Conservation (phyloP, 1,284 basidiomycete species). For the Cutaneotrichosporon daszewskae region DNA sequence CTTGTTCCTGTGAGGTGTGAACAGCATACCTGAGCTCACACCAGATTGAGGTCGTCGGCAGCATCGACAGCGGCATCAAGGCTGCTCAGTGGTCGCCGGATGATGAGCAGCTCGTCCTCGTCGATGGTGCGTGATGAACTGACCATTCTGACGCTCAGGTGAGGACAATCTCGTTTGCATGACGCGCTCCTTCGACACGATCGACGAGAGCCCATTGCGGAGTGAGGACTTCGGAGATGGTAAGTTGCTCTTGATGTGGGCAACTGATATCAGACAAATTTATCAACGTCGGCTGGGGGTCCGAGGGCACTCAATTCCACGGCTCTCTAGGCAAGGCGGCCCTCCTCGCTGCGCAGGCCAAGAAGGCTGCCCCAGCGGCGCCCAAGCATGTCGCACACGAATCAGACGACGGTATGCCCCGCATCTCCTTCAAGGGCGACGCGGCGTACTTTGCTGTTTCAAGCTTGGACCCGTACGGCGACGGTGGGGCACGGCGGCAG, state of each 20-base stretch:
- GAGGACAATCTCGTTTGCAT: conserved; percentile 79
- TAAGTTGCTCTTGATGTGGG: conserved; percentile 28
- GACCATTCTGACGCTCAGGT: conserved; percentile 49
- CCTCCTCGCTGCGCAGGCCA: conserved; percentile 49
- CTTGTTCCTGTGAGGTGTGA: conserved; percentile 24
- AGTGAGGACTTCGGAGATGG: conserved; percentile 80
- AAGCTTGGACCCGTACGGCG: conserved; percentile 52
- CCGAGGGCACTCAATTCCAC: conserved; percentile 95
- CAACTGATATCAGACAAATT: conserved; percentile 61
- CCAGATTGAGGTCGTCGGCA: conserved; percentile 70
- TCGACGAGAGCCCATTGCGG: conserved; percentile 70
- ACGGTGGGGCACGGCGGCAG: conserved; percentile 51
- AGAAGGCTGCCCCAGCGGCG: conserved; percentile 52
- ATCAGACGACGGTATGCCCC: conserved; percentile 66
- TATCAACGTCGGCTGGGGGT: conserved; percentile 96
- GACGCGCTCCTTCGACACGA: conserved; percentile 80
- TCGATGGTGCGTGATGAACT: conserved; percentile 57
- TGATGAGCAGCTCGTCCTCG: conserved; percentile 71
- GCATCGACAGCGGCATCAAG: conserved; percentile 75
- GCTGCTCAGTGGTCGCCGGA: conserved; percentile 88
- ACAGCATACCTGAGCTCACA: conserved; percentile 15
- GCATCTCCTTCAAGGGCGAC: conserved; percentile 90
- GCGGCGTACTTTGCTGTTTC: conserved; percentile 83
- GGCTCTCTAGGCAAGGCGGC: conserved; percentile 88
- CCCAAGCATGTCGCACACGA: conserved; percentile 47